A percentile compares a stretch with the other conserved stretches of the same genome.
Conservation (phyloP, 1,284 basidiomycete species). For the Apiotrichum laibachii region DNA sequence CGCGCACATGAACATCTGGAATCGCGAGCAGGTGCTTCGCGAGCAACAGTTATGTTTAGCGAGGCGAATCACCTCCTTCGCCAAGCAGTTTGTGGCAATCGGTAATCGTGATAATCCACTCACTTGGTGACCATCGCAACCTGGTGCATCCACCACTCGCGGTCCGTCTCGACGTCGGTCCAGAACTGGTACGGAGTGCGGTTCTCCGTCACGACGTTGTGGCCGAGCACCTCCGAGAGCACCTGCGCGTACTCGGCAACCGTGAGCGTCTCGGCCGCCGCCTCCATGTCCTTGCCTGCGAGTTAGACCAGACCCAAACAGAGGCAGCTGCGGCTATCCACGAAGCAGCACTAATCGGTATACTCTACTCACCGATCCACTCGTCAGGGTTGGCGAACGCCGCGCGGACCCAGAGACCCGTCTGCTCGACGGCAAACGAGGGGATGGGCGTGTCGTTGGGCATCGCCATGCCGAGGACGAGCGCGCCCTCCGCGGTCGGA, state of each 20-base stretch:
- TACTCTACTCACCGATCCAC: slow-evolving; percentile 41
- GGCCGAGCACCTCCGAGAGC: slow-evolving; percentile 1
- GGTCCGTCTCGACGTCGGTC: not conserved
- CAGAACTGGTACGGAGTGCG: not conserved
- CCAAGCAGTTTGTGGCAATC: too few relatives aligned
- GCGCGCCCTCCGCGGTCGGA: slow-evolving; percentile 12
- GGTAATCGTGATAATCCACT: too few relatives aligned
- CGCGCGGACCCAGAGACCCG: slow-evolving; percentile 32
- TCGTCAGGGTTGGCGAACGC: slow-evolving; percentile 31
- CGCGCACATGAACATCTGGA: too few relatives aligned
- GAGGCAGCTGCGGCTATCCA: not conserved
- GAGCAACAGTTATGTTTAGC: too few relatives aligned
- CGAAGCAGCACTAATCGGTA: too few relatives aligned
- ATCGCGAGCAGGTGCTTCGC: too few relatives aligned
- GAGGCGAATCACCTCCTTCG: too few relatives aligned
- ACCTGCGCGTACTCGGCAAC: slow-evolving; percentile 2
- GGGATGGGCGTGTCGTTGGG: slow-evolving; percentile 31
- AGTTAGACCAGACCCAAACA: not conserved
- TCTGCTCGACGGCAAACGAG: slow-evolving; percentile 31
- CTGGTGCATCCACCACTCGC: slow-evolving; percentile 10
- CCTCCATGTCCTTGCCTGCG: slow-evolving; percentile 1
- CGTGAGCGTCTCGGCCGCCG: slow-evolving; percentile 1
- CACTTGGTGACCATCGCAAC: slow-evolving; percentile 2
- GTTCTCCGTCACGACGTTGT: not conserved
- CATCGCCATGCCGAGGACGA: slow-evolving; percentile 21